phyloP scores from a whole-genome alignment of 2,329 filamentous ascomycete genomes.

The Colletotrichum limetticola region DNA sequence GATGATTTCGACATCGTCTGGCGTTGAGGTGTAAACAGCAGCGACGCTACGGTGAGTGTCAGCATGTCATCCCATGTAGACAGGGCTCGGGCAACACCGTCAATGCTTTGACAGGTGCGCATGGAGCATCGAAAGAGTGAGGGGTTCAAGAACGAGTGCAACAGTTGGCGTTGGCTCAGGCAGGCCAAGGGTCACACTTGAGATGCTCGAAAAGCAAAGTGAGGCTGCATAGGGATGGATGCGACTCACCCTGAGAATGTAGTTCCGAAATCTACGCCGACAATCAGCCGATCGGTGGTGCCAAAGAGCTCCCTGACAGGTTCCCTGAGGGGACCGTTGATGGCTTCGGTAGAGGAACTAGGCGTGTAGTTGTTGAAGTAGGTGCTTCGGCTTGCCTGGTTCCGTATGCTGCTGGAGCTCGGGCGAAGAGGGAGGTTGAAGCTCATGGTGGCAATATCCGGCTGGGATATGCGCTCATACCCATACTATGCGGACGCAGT shows the following conservation, averaged over 20 bases:
- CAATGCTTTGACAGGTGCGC: not conserved
- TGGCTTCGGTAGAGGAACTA: slow-evolving; percentile 69
- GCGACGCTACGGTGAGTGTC: slow-evolving; percentile 63
- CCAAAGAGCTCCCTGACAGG: slow-evolving; percentile 62
- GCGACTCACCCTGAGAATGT: slow-evolving; percentile 78
- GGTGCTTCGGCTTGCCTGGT: slow-evolving; percentile 65
- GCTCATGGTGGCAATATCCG: slow-evolving; percentile 52
- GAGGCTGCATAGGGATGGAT: not conserved
- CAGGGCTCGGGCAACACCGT: not conserved
- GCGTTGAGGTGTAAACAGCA: slow-evolving; percentile 78
- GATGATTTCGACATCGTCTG: slow-evolving; percentile 85
- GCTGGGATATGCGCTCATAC: slow-evolving; percentile 24
- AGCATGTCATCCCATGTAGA: not conserved
- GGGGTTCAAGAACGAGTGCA: not conserved
- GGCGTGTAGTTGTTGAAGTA: slow-evolving; percentile 67
- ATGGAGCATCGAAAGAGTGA: not conserved
- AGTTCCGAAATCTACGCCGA: slow-evolving; percentile 87
- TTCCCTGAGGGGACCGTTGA: slow-evolving; percentile 70
- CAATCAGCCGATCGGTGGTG: slow-evolving; percentile 73
- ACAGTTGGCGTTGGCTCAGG: not conserved
- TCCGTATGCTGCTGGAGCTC: slow-evolving; percentile 58
- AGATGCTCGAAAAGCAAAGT: not conserved
- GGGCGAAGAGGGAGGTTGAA: slow-evolving; percentile 63
- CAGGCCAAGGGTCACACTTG: not conserved
- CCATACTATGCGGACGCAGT: slow-evolving; percentile 27